Evolutionary conservation across 768 basidiomycete species (phyloP).

Genomic region (Coprinellus micaceus): DNA sequence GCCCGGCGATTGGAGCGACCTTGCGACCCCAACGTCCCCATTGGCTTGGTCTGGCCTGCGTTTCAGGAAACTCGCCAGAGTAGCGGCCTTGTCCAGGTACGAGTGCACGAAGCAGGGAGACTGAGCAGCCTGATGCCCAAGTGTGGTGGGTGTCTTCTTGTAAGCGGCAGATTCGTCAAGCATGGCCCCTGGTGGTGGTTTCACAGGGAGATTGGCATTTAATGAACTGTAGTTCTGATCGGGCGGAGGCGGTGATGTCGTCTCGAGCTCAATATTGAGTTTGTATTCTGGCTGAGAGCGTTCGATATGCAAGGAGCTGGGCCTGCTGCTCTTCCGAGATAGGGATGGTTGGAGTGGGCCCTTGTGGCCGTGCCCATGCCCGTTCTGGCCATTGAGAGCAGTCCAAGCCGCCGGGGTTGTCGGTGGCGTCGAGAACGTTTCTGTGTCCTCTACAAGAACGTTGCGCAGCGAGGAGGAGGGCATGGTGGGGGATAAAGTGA

Average conservation of each 20-base stretch:
- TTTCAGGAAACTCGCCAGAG: slow-evolving; percentile 72
- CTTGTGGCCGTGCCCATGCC: slow-evolving; percentile 13
- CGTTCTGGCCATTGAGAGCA: slow-evolving; percentile 11
- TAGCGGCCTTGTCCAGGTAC: slow-evolving; percentile 77
- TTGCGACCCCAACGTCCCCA: slow-evolving; percentile 47
- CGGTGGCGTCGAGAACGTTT: slow-evolving; percentile 42
- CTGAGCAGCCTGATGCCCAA: slow-evolving; percentile 36
- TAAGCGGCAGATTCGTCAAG: not conserved
- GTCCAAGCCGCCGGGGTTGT: slow-evolving; percentile 25
- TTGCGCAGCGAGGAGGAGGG: slow-evolving; percentile 9
- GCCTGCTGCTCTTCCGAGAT: slow-evolving; percentile 41
- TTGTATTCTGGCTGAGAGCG: slow-evolving; percentile 36
- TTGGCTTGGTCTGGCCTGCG: slow-evolving; percentile 34
- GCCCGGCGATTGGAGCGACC: slow-evolving; percentile 36
- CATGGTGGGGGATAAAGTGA: not conserved
- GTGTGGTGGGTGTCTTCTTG: slow-evolving; percentile 15
- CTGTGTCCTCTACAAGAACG: slow-evolving; percentile 30
- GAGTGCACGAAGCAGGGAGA: slow-evolving; percentile 95
- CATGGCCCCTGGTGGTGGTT: not conserved
- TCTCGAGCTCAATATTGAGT: slow-evolving; percentile 41
- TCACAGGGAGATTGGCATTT: slow-evolving; percentile 14
- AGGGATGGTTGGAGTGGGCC: slow-evolving; percentile 32
- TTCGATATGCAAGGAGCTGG: slow-evolving; percentile 42
- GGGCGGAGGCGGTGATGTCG: slow-evolving; percentile 33
- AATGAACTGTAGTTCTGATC: slow-evolving; percentile 4